These are phyloP conservation scores for Saccharomyces jurei DNA, from an alignment of 805 yeast species.

Conservation along the genomic window DNA sequence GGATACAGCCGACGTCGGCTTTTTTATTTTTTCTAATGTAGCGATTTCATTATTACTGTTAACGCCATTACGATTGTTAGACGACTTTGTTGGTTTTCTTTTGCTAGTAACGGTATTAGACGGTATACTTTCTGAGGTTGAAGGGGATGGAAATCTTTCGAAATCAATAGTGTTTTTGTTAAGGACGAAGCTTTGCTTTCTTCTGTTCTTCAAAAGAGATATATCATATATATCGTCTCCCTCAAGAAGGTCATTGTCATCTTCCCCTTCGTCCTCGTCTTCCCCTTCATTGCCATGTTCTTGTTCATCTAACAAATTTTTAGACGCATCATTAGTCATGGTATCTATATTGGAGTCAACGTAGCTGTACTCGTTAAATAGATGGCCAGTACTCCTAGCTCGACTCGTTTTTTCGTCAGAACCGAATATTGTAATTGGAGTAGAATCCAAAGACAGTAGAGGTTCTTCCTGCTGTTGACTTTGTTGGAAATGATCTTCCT, in stretches of 20 bases:
- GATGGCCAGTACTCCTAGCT: neutral
- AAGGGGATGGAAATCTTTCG: constrained; percentile 8
- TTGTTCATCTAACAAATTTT: neutral
- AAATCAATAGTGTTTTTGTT: constrained; percentile 5
- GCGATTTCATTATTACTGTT: neutral
- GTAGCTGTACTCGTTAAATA: neutral
- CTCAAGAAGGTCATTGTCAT: constrained; percentile 11
- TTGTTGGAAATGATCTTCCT: neutral
- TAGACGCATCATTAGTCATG: neutral
- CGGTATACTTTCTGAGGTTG: neutral
- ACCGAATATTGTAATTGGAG: neutral
- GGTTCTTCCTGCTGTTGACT: neutral
- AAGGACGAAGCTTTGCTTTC: constrained; percentile 12
- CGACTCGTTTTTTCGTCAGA: neutral
- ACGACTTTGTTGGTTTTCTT: neutral
- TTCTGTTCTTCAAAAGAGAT: constrained; percentile 4
- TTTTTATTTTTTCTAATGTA: neutral
- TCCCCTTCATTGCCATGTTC: constrained; percentile 2
- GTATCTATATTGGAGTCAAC: neutral
- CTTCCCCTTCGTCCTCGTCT: constrained; percentile 9
- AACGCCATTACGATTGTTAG: neutral
- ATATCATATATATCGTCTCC: constrained; percentile 18
- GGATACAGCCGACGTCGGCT: neutral
- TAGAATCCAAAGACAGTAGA: neutral
- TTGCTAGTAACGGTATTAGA: neutral